Percentiles rank a stretch among this genome's conserved stretches.
Conservation (phyloP, 225 moss, liverwort and hornwort genomes). For the Marchantia polymorpha region DNA sequence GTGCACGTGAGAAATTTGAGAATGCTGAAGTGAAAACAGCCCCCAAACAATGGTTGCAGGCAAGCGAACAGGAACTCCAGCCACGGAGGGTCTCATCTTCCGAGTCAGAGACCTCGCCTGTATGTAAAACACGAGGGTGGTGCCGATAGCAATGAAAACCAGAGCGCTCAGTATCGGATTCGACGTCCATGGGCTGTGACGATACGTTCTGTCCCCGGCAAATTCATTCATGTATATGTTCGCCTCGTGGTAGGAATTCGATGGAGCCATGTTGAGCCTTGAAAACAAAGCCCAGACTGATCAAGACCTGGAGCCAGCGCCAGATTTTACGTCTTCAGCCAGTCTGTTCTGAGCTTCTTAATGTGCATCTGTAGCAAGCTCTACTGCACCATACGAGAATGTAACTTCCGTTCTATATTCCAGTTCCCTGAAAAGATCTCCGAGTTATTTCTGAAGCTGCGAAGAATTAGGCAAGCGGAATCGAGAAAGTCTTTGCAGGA, state of each 20-base stretch:
- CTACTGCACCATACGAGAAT: neutral
- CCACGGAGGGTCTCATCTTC: slow-evolving; percentile 1
- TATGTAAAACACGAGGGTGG: neutral
- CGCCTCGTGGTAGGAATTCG: neutral
- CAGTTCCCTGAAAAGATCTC: neutral
- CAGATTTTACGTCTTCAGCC: neutral
- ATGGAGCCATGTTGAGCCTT: neutral
- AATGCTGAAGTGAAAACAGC: neutral
- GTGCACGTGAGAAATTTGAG: neutral
- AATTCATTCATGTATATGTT: neutral
- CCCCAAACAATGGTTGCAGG: slow-evolving; percentile 7
- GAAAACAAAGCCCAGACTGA: neutral
- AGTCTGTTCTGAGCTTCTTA: neutral
- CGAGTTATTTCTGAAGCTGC: neutral
- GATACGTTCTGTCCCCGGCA: neutral
- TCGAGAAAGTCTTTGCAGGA: neutral
- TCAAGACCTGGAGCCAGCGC: neutral
- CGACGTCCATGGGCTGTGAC: neutral
- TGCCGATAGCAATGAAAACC: neutral
- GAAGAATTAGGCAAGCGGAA: too few relatives aligned
- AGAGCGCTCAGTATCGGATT: neutral
- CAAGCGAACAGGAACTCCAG: slow-evolving; percentile 1
- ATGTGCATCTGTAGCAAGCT: neutral
- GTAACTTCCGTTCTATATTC: neutral
- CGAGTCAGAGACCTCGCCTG: neutral